These are phyloP conservation scores for Scenedesmus sp. DNA, from an alignment of 163 green algal species.

Conservation along the genomic window DNA sequence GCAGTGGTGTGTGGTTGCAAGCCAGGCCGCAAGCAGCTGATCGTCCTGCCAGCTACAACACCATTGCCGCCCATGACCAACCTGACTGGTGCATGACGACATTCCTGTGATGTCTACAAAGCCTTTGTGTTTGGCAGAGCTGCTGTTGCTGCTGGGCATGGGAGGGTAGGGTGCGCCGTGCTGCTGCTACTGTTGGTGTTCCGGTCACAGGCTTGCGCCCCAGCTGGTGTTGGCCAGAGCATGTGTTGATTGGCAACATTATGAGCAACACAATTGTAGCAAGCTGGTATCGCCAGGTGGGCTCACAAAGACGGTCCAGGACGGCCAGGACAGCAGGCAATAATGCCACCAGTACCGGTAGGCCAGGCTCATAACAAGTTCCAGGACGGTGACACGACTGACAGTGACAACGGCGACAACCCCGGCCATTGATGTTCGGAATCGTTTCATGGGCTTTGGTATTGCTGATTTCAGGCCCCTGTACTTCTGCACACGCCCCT, in stretches of 20 bases:
- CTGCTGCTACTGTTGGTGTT: not conserved
- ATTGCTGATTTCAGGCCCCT: not conserved
- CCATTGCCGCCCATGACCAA: not conserved
- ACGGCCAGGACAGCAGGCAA: not conserved
- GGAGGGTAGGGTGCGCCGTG: not conserved
- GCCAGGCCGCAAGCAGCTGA: not conserved
- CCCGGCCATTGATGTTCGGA: not conserved
- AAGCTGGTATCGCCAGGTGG: not conserved
- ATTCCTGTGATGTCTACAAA: not conserved
- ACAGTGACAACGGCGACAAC: not conserved
- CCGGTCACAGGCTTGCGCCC: not conserved
- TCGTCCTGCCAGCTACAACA: not conserved
- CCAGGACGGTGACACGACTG: not conserved
- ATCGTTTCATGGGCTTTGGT: not conserved
- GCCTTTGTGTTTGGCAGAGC: not conserved
- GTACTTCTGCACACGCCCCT: not conserved
- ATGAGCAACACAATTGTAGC: not conserved
- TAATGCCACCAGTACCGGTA: too few species aligned
- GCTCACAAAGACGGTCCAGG: not conserved
- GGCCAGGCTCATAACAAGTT: not conserved
- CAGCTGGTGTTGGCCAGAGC: not conserved
- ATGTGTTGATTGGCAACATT: not conserved
- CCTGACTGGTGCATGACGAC: slow-evolving; percentile 1
- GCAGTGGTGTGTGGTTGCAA: not conserved
- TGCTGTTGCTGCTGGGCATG: not conserved